Base-by-base conservation (phyloP, 345 rosid species). In the Salix purpurea region DNA sequence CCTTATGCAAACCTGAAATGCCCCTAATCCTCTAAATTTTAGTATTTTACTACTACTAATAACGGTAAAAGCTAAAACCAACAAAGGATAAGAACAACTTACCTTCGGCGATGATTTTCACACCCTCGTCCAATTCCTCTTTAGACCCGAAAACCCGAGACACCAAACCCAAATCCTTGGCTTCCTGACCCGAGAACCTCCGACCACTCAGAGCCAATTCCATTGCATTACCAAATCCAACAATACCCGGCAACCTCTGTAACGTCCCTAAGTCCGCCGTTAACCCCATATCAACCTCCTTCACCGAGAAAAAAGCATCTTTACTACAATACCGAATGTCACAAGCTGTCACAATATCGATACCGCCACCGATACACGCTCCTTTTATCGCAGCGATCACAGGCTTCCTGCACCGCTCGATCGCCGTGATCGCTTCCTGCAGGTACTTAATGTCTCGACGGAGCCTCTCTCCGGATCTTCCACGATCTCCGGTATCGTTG, bases 231-330 rank as follows among this genome's bases (percentile, higher is more conserved):
- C 94, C 97, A 28, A 74, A 80, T 50, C 96, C 98, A 16, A 95
- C 91, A 6, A 93, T 93, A 21, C 74, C 70, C 15, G 98, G 98
- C 26, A 95, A 62, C 71, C 99, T 77, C 89, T 95, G 97, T 1
- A 95, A 84, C 30, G 97, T 88, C n/a, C 99, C 97, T 6, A 93
- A 86, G 84, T 93, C 99, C 8, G 96, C 97, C 18, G 90, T 88
- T 60, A 95, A 83, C 13, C 87, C 98, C 76, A 91, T 24, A 78
- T 91, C 98, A 1, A 93, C 93, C 84, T 95, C 99, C 80, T 91
- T 93, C 39, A 91, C 92, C 1, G 91, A 78, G 81, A 95, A 93
- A 52, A 89, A 89, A 7, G 93, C 86, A 28, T 87, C 93, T 70
- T 82, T 77, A 0, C 87, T 77, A 65, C 98, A 91, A 36, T 77